Conservation (phyloP, 768 basidiomycete genomes). For the Phylloporus sp. region DNA sequence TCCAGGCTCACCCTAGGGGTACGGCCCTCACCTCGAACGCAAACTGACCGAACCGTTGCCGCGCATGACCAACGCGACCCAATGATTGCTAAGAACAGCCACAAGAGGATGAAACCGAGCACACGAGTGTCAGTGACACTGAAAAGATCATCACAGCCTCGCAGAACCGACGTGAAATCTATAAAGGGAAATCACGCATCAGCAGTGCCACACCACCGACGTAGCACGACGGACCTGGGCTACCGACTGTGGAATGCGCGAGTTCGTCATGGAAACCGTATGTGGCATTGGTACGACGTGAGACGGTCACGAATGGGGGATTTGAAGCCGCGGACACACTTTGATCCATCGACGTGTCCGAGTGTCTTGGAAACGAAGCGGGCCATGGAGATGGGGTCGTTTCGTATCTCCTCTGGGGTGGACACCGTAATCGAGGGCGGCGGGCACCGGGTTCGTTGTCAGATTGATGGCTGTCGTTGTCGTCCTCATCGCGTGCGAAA, state of each 20-base stretch:
- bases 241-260: neutral
- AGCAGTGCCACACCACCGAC: neutral
- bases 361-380: neutral
- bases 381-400: neutral
- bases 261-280: neutral
- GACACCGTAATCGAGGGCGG: neutral
- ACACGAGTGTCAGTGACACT: neutral
- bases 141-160: neutral
- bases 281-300: slow-evolving; percentile 1
- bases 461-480: no score
- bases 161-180: neutral
- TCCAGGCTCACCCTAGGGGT: neutral
- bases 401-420: slow-evolving; percentile 11
- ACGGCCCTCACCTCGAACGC: neutral
- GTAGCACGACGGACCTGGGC: slow-evolving; percentile 1
- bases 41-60: neutral
- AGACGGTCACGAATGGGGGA: neutral
- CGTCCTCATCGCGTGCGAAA: neutral
- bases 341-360: neutral
- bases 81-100: slow-evolving; percentile 1
- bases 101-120: slow-evolving; percentile 1
- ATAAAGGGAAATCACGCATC: neutral
- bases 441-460: neutral
- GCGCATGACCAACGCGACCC: neutral
- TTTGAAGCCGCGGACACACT: no score